Percentiles rank a stretch among this genome's conserved stretches.
Conservation (phyloP, 2,329 filamentous ascomycete genomes). For the Mariannaea elegans region DNA sequence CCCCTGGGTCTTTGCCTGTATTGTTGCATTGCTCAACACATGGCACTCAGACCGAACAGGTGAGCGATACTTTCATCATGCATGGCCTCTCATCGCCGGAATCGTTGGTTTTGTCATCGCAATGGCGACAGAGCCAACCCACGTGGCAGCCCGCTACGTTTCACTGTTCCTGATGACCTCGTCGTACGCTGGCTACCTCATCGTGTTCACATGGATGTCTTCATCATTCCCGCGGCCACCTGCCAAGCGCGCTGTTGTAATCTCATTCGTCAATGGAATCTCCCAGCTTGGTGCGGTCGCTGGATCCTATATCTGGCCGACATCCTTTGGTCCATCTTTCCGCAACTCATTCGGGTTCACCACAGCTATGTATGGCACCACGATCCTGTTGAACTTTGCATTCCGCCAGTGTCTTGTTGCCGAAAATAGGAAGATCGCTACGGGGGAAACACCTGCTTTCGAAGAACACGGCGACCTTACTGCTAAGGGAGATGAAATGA, state of each 20-base stretch:
- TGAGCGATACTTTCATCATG: slow-evolving; percentile 64
- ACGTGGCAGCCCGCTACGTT: slow-evolving; percentile 65
- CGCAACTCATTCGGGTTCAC: no score
- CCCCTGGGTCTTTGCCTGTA: slow-evolving; percentile 66
- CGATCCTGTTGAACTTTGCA: no score
- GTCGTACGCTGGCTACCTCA: slow-evolving; percentile 63
- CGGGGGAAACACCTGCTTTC: no score
- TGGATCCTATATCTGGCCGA: not conserved
- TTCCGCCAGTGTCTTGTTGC: no score
- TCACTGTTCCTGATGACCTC: slow-evolving; percentile 68
- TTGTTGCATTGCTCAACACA: slow-evolving; percentile 63
- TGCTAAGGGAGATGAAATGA: no score
- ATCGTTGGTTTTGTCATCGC: slow-evolving; percentile 66
- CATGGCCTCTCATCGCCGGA: slow-evolving; percentile 62
- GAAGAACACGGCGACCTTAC: no score
- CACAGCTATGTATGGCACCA: no score
- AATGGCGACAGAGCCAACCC: slow-evolving; percentile 66
- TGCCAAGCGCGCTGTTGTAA: slow-evolving; percentile 57
- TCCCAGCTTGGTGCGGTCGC: slow-evolving; percentile 1
- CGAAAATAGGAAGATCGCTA: no score
- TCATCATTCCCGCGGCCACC: slow-evolving; percentile 54
- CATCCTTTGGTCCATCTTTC: no score
- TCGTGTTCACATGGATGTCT: slow-evolving; percentile 55
- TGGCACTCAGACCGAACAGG: slow-evolving; percentile 65
- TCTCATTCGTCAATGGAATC: slow-evolving; percentile 42